Base-by-base conservation (phyloP, 495 filamentous ascomycete genomes). In the Xylaria grammica region DNA sequence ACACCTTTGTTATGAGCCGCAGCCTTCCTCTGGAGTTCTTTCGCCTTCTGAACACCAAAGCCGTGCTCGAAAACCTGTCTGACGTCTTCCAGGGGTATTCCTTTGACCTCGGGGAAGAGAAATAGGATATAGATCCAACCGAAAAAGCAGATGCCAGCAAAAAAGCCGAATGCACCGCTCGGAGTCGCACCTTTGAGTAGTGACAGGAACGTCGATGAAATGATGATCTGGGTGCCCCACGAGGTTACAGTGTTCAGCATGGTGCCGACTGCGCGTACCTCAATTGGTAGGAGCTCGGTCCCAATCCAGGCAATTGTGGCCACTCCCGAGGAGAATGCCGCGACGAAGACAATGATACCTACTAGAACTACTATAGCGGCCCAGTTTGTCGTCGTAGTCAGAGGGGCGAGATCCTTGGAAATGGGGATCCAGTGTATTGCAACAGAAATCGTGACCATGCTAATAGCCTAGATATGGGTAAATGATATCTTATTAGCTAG, bases 191-290 rank as follows among this genome's bases (percentile, higher is more conserved):
- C 67, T 59, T 84, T 74, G 72, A 83, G 82, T 77, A 79, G 76
- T 1, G 81, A 78, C 30, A 84, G 67, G 70, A 85, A 85, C 1
- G 81, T 83, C 34, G 79, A 82, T 26, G 81, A 77, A 27, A 85
- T 73, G 64, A 85, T 83, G 62, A 85, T 77, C 67, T 85, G 84
- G 63, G 71, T 75, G 11, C 75, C 81, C 82, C 81, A 85, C 71
- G 76, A 79, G 10, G 78, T 79, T 59, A 78, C 78, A 17, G 81
- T 84, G 27, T 81, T 62, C 74, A 81, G 76, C 82, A 84, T 84
- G 1, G 82, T 84, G 1, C 83, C 81, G 65, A 81, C 74, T 15
- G 83, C 82, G 32, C 83, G 77, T 4, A 84, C 80, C 67, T 84
- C 82, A 60, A 84, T 74, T 24, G 83, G 81, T 62, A 81, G 81